A percentile compares a stretch with the other conserved stretches of the same genome.
These are phyloP conservation scores for Lachancea quebecensis DNA, from an alignment of 805 yeast species.

Conservation along the genomic window DNA sequence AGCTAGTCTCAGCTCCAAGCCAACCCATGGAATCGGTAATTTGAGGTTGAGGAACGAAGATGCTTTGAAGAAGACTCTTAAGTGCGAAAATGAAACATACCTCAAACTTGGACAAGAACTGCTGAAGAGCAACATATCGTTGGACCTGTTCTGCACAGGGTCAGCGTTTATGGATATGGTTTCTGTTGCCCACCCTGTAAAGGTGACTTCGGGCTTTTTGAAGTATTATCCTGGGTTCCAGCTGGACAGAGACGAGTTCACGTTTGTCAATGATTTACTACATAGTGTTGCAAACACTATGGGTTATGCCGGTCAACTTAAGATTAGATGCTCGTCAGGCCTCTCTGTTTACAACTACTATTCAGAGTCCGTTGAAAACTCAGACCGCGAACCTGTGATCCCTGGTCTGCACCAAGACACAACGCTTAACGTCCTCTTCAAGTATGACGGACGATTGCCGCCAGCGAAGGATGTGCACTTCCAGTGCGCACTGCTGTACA, in stretches of 20 bases:
- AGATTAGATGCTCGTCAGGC: constrained; percentile 83
- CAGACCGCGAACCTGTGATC: constrained; percentile 55
- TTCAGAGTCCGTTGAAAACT: constrained; percentile 45
- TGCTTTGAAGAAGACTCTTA: constrained; percentile 45
- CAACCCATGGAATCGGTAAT: constrained; percentile 77
- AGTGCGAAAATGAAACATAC: constrained; percentile 58
- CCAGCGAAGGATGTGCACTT: constrained; percentile 75
- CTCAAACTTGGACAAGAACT: constrained; percentile 51
- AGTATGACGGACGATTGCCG: constrained; percentile 63
- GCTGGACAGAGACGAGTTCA: constrained; percentile 60
- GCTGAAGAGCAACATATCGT: constrained; percentile 53
- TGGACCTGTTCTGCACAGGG: constrained; percentile 70
- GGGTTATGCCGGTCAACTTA: constrained; percentile 78
- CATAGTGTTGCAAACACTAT: constrained; percentile 41
- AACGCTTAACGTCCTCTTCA: constrained; percentile 61
- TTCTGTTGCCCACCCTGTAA: constrained; percentile 58
- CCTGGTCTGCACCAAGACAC: constrained; percentile 60
- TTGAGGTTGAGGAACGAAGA: constrained; percentile 38
- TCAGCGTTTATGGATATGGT: constrained; percentile 63
- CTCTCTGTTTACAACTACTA: constrained; percentile 72
- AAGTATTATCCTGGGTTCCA: constrained; percentile 62
- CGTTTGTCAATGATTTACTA: constrained; percentile 54
- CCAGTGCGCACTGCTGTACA: constrained; percentile 84
- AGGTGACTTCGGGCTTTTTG: constrained; percentile 64
- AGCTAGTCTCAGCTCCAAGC: constrained; percentile 58